These are phyloP conservation scores for Podospora comata DNA, from an alignment of 495 filamentous ascomycete species.

Conservation along the genomic window DNA sequence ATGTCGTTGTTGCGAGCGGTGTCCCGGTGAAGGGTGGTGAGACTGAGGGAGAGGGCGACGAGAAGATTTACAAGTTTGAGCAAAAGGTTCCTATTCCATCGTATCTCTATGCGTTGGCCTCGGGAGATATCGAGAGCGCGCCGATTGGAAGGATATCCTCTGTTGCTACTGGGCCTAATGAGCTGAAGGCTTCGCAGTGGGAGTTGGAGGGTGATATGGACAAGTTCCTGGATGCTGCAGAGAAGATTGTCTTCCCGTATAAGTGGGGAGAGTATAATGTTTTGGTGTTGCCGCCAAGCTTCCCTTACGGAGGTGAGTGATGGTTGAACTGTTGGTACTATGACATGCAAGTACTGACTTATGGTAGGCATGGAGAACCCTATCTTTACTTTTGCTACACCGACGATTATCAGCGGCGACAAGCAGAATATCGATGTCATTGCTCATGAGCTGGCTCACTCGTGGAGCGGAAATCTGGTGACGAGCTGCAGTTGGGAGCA, in stretches of 20 bases:
- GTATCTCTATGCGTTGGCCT: constrained; percentile 89
- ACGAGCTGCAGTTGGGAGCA: constrained; percentile 92
- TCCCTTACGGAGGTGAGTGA: constrained; percentile 65
- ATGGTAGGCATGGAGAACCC: constrained; percentile 86
- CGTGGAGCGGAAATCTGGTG: constrained; percentile 92
- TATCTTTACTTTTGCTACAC: constrained; percentile 88
- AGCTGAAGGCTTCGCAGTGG: constrained; percentile 78
- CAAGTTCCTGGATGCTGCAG: constrained; percentile 82
- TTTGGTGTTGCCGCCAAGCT: constrained; percentile 82
- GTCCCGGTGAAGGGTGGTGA: constrained; percentile 55
- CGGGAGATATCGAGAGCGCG: constrained; percentile 81
- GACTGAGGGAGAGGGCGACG: constrained; percentile 44
- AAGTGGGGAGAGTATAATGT: constrained; percentile 95
- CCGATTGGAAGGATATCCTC: constrained; percentile 79
- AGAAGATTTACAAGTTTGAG: constrained; percentile 72
- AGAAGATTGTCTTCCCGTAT: constrained; percentile 85
- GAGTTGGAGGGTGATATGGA: constrained; percentile 88
- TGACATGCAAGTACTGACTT: neutral
- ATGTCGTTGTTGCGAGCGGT: constrained; percentile 86
- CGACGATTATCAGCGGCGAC: constrained; percentile 87
- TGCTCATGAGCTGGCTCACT: constrained; percentile 88
- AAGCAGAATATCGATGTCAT: constrained; percentile 95
- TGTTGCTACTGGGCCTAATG: constrained; percentile 83
- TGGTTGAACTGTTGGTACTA: neutral
- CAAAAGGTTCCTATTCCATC: constrained; percentile 90